These are phyloP conservation scores for Kuraishia capsulata DNA, from an alignment of 805 yeast species.

Conservation along the genomic window DNA sequence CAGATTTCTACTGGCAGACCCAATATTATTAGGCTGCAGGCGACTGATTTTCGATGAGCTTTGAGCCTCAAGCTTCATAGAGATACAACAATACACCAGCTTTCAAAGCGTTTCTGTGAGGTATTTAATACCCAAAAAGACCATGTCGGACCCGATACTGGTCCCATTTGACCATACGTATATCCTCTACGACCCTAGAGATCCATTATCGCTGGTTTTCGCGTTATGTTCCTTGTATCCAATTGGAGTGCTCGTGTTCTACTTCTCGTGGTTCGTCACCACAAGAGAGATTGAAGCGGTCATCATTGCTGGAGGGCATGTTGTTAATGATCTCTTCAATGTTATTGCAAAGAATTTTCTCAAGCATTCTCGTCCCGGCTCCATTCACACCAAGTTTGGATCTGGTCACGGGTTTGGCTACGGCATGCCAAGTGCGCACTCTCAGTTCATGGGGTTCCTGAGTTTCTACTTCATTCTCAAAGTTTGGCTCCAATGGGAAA, in stretches of 20 bases:
- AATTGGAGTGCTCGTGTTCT: constrained; percentile 65
- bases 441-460: constrained; percentile 90
- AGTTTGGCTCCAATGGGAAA: constrained; percentile 31
- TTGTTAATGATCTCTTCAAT: constrained; percentile 66
- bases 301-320: constrained; percentile 78
- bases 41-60: too few species aligned
- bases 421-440: constrained; percentile 97
- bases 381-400: constrained; percentile 22
- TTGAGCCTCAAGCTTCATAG: too few species aligned
- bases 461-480: constrained; percentile 45
- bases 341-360: constrained; percentile 54
- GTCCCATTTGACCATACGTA: constrained; percentile 81
- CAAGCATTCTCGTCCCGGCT: constrained; percentile 64
- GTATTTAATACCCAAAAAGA: too few species aligned
- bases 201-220: constrained; percentile 43
- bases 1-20: too few species aligned
- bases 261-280: constrained; percentile 74
- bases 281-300: constrained; percentile 84
- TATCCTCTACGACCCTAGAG: constrained; percentile 67
- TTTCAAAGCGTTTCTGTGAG: too few species aligned
- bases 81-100: too few species aligned
- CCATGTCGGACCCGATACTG: too few species aligned
- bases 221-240: constrained; percentile 80
- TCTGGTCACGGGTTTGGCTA: constrained; percentile 40
- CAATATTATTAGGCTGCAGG: too few species aligned